Evolutionary conservation across 139 green algal species (phyloP).

Genomic region (Chlamydomonas schloesseri): DNA sequence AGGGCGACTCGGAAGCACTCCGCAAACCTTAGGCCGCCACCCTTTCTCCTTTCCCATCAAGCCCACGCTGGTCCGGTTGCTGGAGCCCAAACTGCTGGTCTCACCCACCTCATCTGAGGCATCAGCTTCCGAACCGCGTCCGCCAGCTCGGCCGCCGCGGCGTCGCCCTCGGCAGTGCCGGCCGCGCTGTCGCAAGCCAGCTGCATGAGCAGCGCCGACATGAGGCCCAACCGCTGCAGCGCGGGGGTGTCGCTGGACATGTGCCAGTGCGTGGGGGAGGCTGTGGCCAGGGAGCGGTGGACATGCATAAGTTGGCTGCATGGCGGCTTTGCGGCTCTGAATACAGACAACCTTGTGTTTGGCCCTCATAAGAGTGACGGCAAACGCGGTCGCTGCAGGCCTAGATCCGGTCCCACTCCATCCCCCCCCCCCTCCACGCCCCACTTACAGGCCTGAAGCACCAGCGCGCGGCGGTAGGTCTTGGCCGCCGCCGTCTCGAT

Average conservation of each 20-base stretch:
- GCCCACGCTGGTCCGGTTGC: too few relatives aligned
- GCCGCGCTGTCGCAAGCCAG: neutral
- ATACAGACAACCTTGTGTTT: too few relatives aligned
- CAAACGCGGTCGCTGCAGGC: too few relatives aligned
- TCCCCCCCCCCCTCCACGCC: neutral
- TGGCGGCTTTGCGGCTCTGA: too few relatives aligned
- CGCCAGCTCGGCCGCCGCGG: slow-evolving; percentile 15
- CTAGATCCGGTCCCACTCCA: too few relatives aligned
- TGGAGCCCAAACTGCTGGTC: too few relatives aligned
- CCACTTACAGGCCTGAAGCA: slow-evolving; percentile 33
- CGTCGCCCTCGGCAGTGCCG: neutral
- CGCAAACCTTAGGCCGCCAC: too few relatives aligned
- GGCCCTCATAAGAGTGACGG: too few relatives aligned
- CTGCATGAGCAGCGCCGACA: slow-evolving; percentile 19
- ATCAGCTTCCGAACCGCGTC: slow-evolving; percentile 35
- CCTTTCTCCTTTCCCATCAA: too few relatives aligned
- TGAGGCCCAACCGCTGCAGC: slow-evolving; percentile 29
- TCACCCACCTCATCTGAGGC: slow-evolving; percentile 31
- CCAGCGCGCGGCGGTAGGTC: slow-evolving; percentile 25
- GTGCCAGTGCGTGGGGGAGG: slow-evolving; percentile 34
- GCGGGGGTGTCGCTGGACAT: neutral
- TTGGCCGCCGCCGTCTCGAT: slow-evolving; percentile 11
- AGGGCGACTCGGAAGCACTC: too few relatives aligned
- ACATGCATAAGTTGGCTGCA: neutral
- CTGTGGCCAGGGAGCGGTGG: neutral